Base-by-base conservation (phyloP, 1,284 basidiomycete species). In the Grifola frondosa region DNA sequence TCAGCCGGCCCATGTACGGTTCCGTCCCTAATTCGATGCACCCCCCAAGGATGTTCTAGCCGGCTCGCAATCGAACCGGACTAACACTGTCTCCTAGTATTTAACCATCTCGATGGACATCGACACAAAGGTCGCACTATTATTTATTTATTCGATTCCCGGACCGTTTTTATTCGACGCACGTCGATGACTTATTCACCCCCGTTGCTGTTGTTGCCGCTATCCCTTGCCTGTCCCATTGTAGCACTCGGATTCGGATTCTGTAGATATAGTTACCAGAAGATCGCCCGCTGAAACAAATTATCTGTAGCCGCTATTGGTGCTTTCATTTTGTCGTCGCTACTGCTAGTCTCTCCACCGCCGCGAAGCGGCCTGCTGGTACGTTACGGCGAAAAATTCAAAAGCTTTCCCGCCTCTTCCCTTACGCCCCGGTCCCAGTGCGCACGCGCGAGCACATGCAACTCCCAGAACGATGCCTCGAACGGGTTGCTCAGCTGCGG, bases 401-500 rank as follows among this genome's bases (percentile, higher is more conserved):
- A 40, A 33, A 54, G 41, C 40, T 52, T 50, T 21, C 39, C 43
- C 8, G 65, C 67, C 13, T 56, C 61, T 37, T 69, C 69, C 48
- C 82, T 69, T n/a, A 90, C 80, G 38, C 68, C 67, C 46, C 69
- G 60, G 63, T 89, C 81, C 60, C 73, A 79, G 62, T 91, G 84
- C n/a, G 61, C 62, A 52, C 65, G 60, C 47, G 68, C 70, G 40
- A 91, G 66, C 45, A 78, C 59, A 47, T 77, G 69, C 41, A 89
- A 62, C 66, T 91, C 88, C 73, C 81, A 90, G 47, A 85, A 78
- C 17, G 75, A 78, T 20, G 83, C 78, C 42, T 78, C 84, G 56
- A 89, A 84, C 38, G 88, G 75, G 62, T 84, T 80, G 55, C 76
- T 77, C 36, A 96, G 69, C 59, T 94, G 88, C 32, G 91, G 91